phyloP scores from a whole-genome alignment of 2,329 filamentous ascomycete species.

The Diaporthe ampelina region DNA sequence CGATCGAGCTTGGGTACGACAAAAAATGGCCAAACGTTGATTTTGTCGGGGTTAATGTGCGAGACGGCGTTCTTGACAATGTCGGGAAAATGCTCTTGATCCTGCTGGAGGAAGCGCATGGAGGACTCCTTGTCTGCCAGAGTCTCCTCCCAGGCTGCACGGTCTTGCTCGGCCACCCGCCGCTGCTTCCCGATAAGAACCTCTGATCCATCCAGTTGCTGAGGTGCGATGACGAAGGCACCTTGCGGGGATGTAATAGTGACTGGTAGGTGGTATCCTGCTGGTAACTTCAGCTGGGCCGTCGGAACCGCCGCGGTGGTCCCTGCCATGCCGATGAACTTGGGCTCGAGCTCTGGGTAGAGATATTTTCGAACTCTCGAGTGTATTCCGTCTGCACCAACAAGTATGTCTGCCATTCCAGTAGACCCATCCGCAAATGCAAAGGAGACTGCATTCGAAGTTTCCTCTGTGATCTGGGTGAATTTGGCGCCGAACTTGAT shows the following conservation, averaged over 20 bases:
- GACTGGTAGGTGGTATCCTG: constrained; percentile 56
- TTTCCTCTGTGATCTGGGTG: constrained; percentile 56
- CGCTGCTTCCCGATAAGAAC: constrained; percentile 62
- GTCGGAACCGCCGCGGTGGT: constrained; percentile 51
- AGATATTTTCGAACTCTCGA: constrained; percentile 67
- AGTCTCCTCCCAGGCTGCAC: constrained; percentile 58
- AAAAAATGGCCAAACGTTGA: constrained; percentile 66
- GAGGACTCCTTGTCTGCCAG: constrained; percentile 54
- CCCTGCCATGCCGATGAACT: constrained; percentile 63
- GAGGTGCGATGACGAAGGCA: constrained; percentile 65
- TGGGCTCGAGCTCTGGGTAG: constrained; percentile 61
- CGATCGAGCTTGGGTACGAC: constrained; percentile 60
- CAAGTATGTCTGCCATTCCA: constrained; percentile 57
- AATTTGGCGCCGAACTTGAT: constrained; percentile 65
- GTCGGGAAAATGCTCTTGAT: constrained; percentile 53
- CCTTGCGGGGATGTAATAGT: constrained; percentile 59
- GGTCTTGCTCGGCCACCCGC: constrained; percentile 53
- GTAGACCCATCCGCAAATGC: constrained; percentile 62
- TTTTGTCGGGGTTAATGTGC: constrained; percentile 47
- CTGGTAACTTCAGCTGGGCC: constrained; percentile 52
- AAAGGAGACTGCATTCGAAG: constrained; percentile 57
- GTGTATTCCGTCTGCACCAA: constrained; percentile 73
- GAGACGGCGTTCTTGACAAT: constrained; percentile 53
- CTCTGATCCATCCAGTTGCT: constrained; percentile 62
- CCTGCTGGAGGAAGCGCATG: constrained; percentile 51